These are phyloP conservation scores for Camelina laxa DNA, from an alignment of 345 rosid genomes.

Conservation along the genomic window DNA sequence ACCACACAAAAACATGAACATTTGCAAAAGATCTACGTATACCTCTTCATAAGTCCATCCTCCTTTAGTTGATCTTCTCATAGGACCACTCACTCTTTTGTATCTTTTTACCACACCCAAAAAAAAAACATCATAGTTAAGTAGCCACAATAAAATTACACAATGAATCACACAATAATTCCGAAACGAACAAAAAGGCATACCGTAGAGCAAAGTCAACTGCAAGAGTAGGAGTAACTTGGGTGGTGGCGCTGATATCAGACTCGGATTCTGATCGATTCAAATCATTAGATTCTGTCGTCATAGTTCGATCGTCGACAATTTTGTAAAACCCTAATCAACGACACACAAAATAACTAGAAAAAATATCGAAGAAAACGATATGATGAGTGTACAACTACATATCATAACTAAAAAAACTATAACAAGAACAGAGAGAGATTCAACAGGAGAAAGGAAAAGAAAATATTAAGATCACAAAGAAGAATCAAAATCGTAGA, in stretches of 20 bases:
- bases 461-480: too few relatives aligned
- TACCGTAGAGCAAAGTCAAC: constrained; percentile 1
- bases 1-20: background rate
- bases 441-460: too few relatives aligned
- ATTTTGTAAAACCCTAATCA: background rate
- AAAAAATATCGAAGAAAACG: background rate
- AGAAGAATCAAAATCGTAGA: background rate
- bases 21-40: background rate
- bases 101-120: background rate
- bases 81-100: constrained; percentile 28
- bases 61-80: constrained; percentile 29
- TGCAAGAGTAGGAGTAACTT: constrained; percentile 14
- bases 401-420: background rate
- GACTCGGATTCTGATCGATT: background rate
- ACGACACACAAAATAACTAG: background rate
- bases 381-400: background rate
- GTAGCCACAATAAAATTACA: background rate
- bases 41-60: constrained; percentile 30
- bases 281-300: constrained; percentile 3
- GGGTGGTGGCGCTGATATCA: background rate
- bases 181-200: background rate
- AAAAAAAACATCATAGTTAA: background rate
- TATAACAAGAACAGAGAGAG: background rate
- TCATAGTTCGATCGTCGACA: background rate
- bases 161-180: background rate